Conservation (phyloP, 805 yeast genomes). For the Starmerella floris region DNA sequence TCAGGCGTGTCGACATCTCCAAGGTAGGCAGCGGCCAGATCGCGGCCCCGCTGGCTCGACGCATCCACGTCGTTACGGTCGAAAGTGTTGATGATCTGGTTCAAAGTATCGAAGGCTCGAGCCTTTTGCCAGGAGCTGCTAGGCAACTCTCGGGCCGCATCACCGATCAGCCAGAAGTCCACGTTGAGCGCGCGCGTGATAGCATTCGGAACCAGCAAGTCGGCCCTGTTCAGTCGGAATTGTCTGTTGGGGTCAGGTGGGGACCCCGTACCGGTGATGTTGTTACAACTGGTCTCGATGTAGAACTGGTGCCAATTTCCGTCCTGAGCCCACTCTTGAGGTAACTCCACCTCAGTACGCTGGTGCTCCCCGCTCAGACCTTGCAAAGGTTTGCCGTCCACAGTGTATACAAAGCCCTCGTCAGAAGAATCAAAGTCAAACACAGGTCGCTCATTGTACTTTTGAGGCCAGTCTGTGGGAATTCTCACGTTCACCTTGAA, state of each 20-base stretch:
- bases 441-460: conserved; percentile 39
- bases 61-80: conserved; percentile 49
- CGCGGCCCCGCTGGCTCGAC: conserved; percentile 49
- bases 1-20: conserved; percentile 57
- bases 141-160: conserved; percentile 77
- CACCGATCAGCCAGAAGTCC: conserved; percentile 82
- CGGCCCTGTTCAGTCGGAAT: conserved; percentile 57
- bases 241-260: conserved; percentile 63
- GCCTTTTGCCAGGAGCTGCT: conserved; percentile 70
- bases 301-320: conserved; percentile 52
- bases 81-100: conserved; percentile 68
- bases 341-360: conserved; percentile 59
- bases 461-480: conserved; percentile 46
- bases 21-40: conserved; percentile 47
- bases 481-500: conserved; percentile 54
- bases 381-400: conserved; percentile 54
- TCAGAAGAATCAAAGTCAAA: conserved; percentile 76
- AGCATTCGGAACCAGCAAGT: conserved; percentile 65
- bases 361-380: conserved; percentile 75
- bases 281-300: conserved; percentile 84
- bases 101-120: conserved; percentile 68
- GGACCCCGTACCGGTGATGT: conserved; percentile 73
- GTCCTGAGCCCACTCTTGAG: conserved; percentile 38
- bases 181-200: conserved; percentile 63
- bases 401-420: conserved; percentile 69